Conservation (phyloP, 805 yeast genomes). For the Schwanniomyces sp. region DNA sequence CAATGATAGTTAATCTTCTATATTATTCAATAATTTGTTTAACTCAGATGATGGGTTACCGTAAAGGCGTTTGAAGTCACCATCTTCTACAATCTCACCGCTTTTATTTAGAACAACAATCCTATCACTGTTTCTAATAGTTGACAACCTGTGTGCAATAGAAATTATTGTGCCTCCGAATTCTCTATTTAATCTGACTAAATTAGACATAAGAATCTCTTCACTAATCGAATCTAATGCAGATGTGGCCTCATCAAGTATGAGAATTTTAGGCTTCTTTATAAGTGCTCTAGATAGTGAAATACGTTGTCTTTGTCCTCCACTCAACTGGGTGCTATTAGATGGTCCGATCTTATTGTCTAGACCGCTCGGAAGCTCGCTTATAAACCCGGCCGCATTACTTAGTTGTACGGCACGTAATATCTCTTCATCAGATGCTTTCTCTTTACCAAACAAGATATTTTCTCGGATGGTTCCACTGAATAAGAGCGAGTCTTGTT, state of each 20-base stretch:
- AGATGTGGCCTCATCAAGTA: slow-evolving; percentile 92
- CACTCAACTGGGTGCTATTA: slow-evolving; percentile 74
- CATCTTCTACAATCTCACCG: slow-evolving; percentile 69
- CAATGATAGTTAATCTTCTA: not conserved
- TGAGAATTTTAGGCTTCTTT: slow-evolving; percentile 73
- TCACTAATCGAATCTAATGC: slow-evolving; percentile 91
- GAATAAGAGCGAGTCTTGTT: slow-evolving; percentile 88
- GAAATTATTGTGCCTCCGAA: slow-evolving; percentile 72
- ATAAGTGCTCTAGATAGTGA: slow-evolving; percentile 88
- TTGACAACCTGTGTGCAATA: slow-evolving; percentile 88
- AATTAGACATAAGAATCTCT: slow-evolving; percentile 75
- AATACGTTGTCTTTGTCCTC: slow-evolving; percentile 93
- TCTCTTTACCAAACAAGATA: slow-evolving; percentile 68
- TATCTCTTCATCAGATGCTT: slow-evolving; percentile 61
- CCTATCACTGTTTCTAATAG: slow-evolving; percentile 79
- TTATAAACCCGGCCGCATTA: slow-evolving; percentile 68
- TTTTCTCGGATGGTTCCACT: slow-evolving; percentile 85
- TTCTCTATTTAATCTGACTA: slow-evolving; percentile 48
- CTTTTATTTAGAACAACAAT: slow-evolving; percentile 63
- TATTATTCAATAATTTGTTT: slow-evolving; percentile 30
- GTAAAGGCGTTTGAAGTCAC: slow-evolving; percentile 27
- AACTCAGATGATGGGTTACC: slow-evolving; percentile 29
- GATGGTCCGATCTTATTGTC: slow-evolving; percentile 80
- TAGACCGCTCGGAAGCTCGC: slow-evolving; percentile 76
- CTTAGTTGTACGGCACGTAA: slow-evolving; percentile 64